Percentiles rank a stretch among this genome's conserved stretches.
Evolutionary conservation across 768 basidiomycete genomes (phyloP).

Genomic region (Clitopilus hobsonii): DNA sequence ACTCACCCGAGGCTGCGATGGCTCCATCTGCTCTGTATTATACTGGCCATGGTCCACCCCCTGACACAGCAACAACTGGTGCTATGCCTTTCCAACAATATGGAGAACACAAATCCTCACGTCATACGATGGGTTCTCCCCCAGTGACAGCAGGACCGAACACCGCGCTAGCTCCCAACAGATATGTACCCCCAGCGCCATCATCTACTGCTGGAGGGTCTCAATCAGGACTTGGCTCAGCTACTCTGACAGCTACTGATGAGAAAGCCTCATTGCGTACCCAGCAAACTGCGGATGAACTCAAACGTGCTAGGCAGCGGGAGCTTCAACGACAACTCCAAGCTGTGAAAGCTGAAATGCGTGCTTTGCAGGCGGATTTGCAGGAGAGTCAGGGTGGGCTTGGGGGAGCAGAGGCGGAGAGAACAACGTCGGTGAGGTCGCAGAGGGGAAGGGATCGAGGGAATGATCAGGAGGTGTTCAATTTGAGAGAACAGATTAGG

Average conservation of each 20-base stretch:
- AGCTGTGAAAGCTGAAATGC: slow-evolving; percentile 7
- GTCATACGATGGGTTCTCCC: neutral
- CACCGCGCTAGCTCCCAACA: neutral
- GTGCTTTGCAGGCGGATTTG: neutral
- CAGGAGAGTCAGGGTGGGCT: neutral
- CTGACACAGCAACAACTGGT: neutral
- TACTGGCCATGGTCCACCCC: neutral
- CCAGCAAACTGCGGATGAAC: neutral
- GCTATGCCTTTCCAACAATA: neutral
- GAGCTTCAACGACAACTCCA: slow-evolving; percentile 6
- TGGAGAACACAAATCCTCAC: neutral
- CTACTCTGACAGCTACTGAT: neutral
- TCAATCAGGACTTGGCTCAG: neutral
- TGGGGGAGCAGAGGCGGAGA: neutral
- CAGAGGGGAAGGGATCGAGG: slow-evolving; percentile 1
- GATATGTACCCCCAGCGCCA: neutral
- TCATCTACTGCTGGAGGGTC: neutral
- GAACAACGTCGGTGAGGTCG: neutral
- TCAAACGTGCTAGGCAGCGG: slow-evolving; percentile 3
- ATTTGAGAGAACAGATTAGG: slow-evolving; percentile 9
- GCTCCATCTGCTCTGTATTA: neutral
- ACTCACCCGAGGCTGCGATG: neutral
- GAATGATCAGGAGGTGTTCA: slow-evolving; percentile 1
- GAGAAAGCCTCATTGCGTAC: neutral
- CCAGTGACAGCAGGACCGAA: neutral